Percentiles rank a stretch among this genome's conserved stretches.
These are phyloP conservation scores for Mortierella sp. DNA, from an alignment of 371 early-diverging fungal genomes.

Conservation along the genomic window DNA sequence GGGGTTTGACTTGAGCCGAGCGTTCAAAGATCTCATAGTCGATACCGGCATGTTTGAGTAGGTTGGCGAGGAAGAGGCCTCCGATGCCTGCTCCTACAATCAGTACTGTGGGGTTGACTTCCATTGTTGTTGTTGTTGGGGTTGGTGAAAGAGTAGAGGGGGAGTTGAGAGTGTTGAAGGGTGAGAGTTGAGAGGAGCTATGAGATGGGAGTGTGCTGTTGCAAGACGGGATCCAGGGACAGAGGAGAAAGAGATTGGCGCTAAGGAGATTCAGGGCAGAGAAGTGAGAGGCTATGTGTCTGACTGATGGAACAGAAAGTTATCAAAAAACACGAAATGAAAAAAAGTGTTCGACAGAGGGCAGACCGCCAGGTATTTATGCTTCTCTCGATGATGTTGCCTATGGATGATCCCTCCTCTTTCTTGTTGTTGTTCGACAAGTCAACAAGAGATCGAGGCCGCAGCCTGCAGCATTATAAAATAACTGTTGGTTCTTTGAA, in stretches of 20 bases:
- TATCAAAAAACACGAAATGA: neutral
- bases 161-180: neutral
- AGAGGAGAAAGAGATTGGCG: neutral
- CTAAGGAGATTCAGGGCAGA: neutral
- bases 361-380: neutral
- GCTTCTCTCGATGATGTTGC: neutral
- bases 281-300: neutral
- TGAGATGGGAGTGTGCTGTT: neutral
- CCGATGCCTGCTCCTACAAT: constrained; percentile 47
- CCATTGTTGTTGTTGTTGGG: constrained; percentile 12
- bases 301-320: neutral
- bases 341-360: neutral
- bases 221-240: neutral
- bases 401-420: neutral
- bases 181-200: neutral
- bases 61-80: constrained; percentile 35
- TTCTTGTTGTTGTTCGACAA: neutral
- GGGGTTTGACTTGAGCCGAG: constrained; percentile 16
- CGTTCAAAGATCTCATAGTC: constrained; percentile 48
- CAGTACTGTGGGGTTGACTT: constrained; percentile 25
- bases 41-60: constrained; percentile 39
- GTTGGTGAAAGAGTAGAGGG: neutral
- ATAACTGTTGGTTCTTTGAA: neutral
- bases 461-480: neutral
- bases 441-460: neutral